Percentiles rank a stretch among this genome's conserved stretches.
Conservation (phyloP, 2,329 filamentous ascomycete species). For the Teratosphaeria nubilosa region DNA sequence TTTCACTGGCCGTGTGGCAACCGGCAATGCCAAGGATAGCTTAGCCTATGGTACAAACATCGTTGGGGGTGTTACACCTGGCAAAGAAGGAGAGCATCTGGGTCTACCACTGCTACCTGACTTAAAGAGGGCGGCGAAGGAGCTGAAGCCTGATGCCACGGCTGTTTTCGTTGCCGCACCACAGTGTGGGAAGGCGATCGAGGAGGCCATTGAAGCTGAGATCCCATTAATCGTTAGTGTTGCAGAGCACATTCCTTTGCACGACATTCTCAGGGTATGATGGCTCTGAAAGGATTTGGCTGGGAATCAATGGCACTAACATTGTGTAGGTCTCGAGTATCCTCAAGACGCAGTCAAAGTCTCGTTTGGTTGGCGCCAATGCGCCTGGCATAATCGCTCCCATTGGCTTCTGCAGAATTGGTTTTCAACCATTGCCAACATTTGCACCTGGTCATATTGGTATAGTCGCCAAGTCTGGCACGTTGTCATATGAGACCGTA, state of each 20-base stretch:
- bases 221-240: conserved; percentile 69
- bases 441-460: conserved; percentile 61
- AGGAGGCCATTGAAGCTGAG: conserved; percentile 70
- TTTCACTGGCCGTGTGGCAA: conserved; percentile 60
- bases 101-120: conserved; percentile 62
- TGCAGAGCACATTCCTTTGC: conserved; percentile 68
- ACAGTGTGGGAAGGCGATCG: conserved; percentile 61
- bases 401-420: conserved; percentile 58
- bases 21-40: conserved; percentile 65
- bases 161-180: conserved; percentile 72
- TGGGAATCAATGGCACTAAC: background rate
- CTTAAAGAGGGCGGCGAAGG: conserved; percentile 57
- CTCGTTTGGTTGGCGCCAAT: conserved; percentile 68
- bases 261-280: conserved; percentile 61
- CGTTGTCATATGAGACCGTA: conserved; percentile 70
- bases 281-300: background rate
- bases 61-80: conserved; percentile 67
- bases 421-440: conserved; percentile 66
- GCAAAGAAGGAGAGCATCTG: conserved; percentile 59
- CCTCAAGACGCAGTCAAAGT: conserved; percentile 59
- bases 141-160: conserved; percentile 64
- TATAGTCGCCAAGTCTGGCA: conserved; percentile 72
- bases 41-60: conserved; percentile 70
- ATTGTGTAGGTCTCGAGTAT: conserved; percentile 51
- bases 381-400: conserved; percentile 71